Base-by-base conservation (phyloP, 2,329 filamentous ascomycete genomes). In the Chrysoporthe cubensis region DNA sequence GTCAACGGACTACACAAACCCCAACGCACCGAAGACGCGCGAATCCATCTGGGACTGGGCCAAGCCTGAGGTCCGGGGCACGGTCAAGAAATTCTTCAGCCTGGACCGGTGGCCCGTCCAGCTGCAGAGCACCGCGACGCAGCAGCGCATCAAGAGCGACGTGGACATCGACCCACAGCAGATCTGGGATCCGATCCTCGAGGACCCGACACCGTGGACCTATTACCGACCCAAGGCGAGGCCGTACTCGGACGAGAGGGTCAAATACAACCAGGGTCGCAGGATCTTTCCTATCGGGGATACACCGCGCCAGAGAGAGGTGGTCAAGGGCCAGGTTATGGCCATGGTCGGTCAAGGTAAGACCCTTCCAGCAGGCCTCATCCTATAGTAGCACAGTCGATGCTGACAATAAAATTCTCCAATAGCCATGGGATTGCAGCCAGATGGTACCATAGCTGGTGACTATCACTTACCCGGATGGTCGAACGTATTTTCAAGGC, bases 71-170 rank as follows among this genome's bases (percentile, higher is more conserved):
- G 73, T 75, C 8, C 71, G 72, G 18, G 73, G 73, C 13, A 34
- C n/a, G 54, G 61, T 71, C 63, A 73, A 71, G 58, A 70, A 72
- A 6, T 86, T 79, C 73, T 86, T 84, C 75, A 74, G 76, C 70
- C 74, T 86, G 57, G 77, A 81, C 72, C 79, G 83, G 50, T 87
- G 84, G 84, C 84, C 84, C 46, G 56, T 81, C 26, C 72, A 79
- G 37, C 72, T 81, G 64, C 81, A 84, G 71, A 74, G 69, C 7
- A 62, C 73, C 34, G 71, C 73, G 32, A 74, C 70, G n/a, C 75
- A 76, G 62, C 66, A 72, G 14, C 62, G 71, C 21, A 78, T 83
- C 65, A 59, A 26, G 2, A 61, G 58, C 4, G 76, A 78, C n/a
- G 66, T 62, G 48, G 74, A 78, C 67, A 70, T 79, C 59, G 71